These are phyloP conservation scores for Umbelopsis sp. DNA, from an alignment of 371 early-diverging fungal species.

Conservation along the genomic window DNA sequence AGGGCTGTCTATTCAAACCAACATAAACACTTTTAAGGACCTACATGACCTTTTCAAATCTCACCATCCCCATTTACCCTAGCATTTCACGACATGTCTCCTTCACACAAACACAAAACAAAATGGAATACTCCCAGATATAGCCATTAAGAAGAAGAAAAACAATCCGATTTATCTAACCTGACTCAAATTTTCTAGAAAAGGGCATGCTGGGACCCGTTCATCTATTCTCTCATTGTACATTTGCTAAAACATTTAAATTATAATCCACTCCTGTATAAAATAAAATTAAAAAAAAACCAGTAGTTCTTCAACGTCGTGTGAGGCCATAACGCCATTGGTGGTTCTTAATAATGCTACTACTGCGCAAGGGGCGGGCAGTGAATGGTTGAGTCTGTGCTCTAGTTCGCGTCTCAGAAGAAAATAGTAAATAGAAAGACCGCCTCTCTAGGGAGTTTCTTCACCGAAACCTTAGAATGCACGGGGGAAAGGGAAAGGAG, in stretches of 20 bases:
- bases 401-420: background rate
- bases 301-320: background rate
- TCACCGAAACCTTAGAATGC: too few relatives aligned
- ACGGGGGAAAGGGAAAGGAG: too few relatives aligned
- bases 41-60: constrained; percentile 3
- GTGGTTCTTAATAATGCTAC: background rate
- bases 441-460: too few relatives aligned
- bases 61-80: constrained; percentile 10
- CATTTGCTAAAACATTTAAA: background rate
- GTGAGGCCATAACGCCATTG: constrained; percentile 10
- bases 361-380: too few relatives aligned
- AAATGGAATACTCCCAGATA: background rate
- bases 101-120: background rate
- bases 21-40: constrained; percentile 4
- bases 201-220: too few relatives aligned
- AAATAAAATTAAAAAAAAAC: background rate
- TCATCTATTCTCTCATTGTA: background rate
- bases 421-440: too few relatives aligned
- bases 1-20: constrained; percentile 19
- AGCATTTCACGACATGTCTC: background rate
- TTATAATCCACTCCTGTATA: constrained; percentile 13
- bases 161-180: background rate
- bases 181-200: background rate
- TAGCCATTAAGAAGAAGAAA: background rate
- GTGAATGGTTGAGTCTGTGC: constrained; percentile 11